phyloP scores from a whole-genome alignment of 2,329 filamentous ascomycete species.

The Amphichorda felina region DNA sequence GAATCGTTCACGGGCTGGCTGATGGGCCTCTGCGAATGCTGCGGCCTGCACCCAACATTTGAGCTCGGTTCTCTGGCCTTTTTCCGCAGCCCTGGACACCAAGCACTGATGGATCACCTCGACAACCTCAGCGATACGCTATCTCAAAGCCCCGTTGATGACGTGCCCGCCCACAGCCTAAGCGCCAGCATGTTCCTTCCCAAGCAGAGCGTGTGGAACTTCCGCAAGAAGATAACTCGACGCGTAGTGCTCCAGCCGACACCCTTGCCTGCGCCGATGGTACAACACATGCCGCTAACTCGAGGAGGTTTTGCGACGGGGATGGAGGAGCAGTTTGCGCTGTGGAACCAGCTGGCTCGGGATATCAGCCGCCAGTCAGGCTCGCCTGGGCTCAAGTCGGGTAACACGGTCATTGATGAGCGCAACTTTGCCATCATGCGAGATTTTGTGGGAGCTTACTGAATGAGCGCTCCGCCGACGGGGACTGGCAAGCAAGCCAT shows the following conservation, averaged over 20 bases:
- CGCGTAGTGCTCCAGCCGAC: too few species aligned
- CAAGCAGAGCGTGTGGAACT: slow-evolving; percentile 37
- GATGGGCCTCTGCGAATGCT: slow-evolving; percentile 28
- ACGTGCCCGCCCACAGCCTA: slow-evolving; percentile 36
- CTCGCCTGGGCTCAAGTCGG: slow-evolving; percentile 17
- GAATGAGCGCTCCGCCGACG: too few species aligned
- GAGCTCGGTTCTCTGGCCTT: slow-evolving; percentile 40
- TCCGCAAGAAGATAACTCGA: slow-evolving; percentile 13
- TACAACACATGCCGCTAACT: too few species aligned
- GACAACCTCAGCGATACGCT: slow-evolving; percentile 26
- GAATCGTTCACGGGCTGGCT: slow-evolving; percentile 19
- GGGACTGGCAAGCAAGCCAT: too few species aligned
- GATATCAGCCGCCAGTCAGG: slow-evolving; percentile 24
- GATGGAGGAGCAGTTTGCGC: slow-evolving; percentile 17
- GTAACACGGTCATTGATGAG: slow-evolving; percentile 26
- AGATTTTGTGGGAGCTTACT: too few species aligned
- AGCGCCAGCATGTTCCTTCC: slow-evolving; percentile 41
- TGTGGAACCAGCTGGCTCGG: slow-evolving; percentile 23
- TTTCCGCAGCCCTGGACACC: slow-evolving; percentile 34
- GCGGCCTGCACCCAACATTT: slow-evolving; percentile 35
- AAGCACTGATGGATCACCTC: slow-evolving; percentile 35
- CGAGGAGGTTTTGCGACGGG: slow-evolving; percentile 3
- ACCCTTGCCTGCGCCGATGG: too few species aligned
- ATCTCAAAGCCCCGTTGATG: slow-evolving; percentile 22
- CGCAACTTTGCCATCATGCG: slow-evolving; percentile 16